phyloP scores from a whole-genome alignment of 1,139 yeast species.

The Kluyveromyces sp. region DNA sequence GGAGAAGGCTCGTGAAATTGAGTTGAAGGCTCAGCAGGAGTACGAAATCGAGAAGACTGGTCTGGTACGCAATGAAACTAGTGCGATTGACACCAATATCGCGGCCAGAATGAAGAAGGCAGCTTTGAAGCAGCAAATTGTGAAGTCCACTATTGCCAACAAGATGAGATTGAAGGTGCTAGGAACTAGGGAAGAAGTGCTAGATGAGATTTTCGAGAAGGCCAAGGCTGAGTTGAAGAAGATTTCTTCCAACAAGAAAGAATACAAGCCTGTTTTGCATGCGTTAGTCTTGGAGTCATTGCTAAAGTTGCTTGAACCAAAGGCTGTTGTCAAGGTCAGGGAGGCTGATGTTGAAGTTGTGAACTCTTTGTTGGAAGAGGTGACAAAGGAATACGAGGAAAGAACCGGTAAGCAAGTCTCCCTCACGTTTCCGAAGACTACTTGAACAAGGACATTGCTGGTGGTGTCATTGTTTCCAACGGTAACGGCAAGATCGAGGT shows the following conservation, averaged over 20 bases:
- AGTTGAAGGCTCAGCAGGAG: constrained; percentile 94
- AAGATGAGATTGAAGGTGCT: constrained; percentile 88
- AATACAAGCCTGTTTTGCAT: constrained; percentile 62
- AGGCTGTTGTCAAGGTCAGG: constrained; percentile 58
- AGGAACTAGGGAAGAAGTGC: constrained; percentile 75
- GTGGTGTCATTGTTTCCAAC: constrained; percentile 75
- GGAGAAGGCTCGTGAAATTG: constrained; percentile 95
- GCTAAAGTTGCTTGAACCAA: constrained; percentile 63
- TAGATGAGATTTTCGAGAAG: constrained; percentile 64
- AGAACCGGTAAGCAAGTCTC: constrained; percentile 46
- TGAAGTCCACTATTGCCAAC: constrained; percentile 91
- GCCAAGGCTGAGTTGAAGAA: constrained; percentile 57
- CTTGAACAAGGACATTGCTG: constrained; percentile 60
- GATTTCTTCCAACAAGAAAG: constrained; percentile 42
- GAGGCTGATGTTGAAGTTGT: constrained; percentile 60
- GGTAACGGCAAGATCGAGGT: constrained; percentile 78
- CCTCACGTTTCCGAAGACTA: constrained; percentile 48
- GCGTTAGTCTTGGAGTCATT: constrained; percentile 83
- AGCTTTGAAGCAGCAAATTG: constrained; percentile 85
- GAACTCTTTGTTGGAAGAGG: constrained; percentile 40
- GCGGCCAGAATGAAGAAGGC: constrained; percentile 87
- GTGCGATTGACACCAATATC: constrained; percentile 74
- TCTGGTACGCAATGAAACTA: constrained; percentile 85
- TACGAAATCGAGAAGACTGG: constrained; percentile 96
- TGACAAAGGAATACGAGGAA: constrained; percentile 55